Percentiles rank a stretch among this genome's conserved stretches.
Conservation (phyloP, 2,329 filamentous ascomycete genomes). For the Neoscytalidium dimidiatum region DNA sequence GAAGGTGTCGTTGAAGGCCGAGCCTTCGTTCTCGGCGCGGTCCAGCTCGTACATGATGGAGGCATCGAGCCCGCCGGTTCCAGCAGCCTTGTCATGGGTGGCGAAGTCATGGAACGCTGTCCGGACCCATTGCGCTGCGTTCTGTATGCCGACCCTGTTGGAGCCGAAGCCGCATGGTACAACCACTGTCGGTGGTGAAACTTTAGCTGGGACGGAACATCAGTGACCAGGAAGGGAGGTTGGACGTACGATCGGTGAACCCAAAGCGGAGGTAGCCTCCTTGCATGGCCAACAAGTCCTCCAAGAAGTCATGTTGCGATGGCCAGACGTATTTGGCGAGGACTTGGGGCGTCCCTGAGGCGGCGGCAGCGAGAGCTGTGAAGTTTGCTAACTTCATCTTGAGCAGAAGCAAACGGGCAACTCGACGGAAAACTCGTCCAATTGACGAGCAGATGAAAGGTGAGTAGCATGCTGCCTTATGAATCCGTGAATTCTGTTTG, state of each 20-base stretch:
- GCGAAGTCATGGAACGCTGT: constrained; percentile 9
- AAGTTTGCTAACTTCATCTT: neutral
- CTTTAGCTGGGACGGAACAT: neutral
- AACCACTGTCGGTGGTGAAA: neutral
- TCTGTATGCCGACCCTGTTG: neutral
- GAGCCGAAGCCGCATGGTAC: neutral
- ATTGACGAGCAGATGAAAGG: no score
- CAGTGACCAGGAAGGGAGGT: neutral
- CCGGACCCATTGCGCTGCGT: constrained; percentile 1
- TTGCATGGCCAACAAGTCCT: constrained; percentile 4
- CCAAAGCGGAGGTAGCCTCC: neutral
- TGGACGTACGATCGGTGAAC: constrained; percentile 2
- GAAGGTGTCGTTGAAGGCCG: constrained; percentile 5
- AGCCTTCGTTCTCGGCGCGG: neutral
- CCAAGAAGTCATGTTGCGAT: neutral
- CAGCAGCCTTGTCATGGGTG: neutral
- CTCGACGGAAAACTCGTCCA: no score
- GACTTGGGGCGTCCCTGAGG: neutral
- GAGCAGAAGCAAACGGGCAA: neutral
- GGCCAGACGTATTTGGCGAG: constrained; percentile 3
- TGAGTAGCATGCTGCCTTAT: neutral
- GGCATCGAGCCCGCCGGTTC: constrained; percentile 8
- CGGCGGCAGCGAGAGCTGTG: neutral
- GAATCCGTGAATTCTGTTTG: neutral
- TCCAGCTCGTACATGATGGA: constrained; percentile 9